phyloP scores from a whole-genome alignment of 352 stramenopile species.

The Globisporangium ultimum region DNA sequence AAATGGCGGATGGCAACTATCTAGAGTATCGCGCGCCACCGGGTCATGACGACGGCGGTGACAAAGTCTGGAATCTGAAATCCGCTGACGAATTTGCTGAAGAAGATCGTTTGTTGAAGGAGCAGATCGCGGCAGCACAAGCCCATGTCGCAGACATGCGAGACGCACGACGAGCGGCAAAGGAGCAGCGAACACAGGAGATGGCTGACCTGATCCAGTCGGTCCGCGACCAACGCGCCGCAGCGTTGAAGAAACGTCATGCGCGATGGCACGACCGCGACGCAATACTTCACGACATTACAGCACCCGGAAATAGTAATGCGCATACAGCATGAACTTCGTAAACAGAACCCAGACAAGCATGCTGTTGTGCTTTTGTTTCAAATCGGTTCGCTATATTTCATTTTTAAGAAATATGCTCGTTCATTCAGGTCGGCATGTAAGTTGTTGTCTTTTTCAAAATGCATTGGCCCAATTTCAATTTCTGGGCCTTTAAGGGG shows the following conservation, averaged over 20 bases:
- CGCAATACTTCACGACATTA: slow-evolving; percentile 3
- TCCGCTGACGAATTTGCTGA: slow-evolving; percentile 23
- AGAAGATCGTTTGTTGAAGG: slow-evolving; percentile 24
- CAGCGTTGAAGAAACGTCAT: slow-evolving; percentile 28
- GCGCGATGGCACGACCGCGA: slow-evolving; percentile 25
- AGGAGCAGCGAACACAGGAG: slow-evolving; percentile 30
- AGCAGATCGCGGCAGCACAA: slow-evolving; percentile 26
- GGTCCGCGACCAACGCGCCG: slow-evolving; percentile 31
- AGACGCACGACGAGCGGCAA: slow-evolving; percentile 22
- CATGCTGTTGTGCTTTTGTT: background rate
- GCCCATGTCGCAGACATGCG: slow-evolving; percentile 24
- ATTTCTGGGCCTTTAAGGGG: slow-evolving; percentile 1
- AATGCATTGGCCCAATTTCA: background rate
- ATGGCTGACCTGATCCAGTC: slow-evolving; percentile 28
- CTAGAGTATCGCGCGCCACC: background rate
- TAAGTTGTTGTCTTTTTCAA: background rate
- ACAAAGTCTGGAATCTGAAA: slow-evolving; percentile 2
- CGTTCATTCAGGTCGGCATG: background rate
- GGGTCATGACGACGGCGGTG: background rate
- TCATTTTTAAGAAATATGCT: slow-evolving; percentile 1
- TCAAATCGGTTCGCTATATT: no score
- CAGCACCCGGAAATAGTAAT: background rate
- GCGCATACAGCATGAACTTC: background rate
- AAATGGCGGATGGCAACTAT: slow-evolving; percentile 10
- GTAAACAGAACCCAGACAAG: background rate